Evolutionary conservation across 768 basidiomycete species (phyloP).

Genomic region (Tricholoma hemisulphureum): DNA sequence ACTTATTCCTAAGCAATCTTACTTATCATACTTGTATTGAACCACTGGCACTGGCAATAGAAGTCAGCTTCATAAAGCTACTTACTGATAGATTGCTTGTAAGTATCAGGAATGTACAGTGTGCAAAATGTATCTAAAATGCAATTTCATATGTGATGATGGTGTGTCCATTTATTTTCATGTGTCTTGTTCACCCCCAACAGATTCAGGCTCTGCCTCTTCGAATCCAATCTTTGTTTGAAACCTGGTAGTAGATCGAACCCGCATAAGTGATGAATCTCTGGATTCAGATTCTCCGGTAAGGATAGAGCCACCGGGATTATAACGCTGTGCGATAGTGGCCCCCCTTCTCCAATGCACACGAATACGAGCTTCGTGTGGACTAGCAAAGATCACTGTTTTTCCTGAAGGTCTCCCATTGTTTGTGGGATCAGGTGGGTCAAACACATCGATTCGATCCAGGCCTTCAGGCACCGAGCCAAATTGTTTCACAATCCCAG

Average conservation of each 20-base stretch:
- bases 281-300: not conserved
- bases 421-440: not conserved
- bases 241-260: no score
- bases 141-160: no score
- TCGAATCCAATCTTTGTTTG: not conserved
- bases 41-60: no score
- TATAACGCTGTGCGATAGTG: not conserved
- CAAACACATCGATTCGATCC: constrained; percentile 2
- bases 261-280: not conserved
- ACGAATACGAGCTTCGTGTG: no score
- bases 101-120: no score
- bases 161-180: no score
- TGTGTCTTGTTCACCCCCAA: no score
- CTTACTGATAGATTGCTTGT: no score
- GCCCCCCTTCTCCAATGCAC: constrained; percentile 4
- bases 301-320: not conserved
- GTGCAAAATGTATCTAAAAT: no score
- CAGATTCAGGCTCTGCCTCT: not conserved
- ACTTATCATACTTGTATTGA: no score
- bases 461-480: constrained; percentile 10
- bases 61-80: no score
- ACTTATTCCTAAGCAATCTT: no score
- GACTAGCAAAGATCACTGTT: not conserved
- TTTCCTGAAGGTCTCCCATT: constrained; percentile 4
- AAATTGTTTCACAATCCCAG: constrained; percentile 1